Evolutionary conservation across 2,329 filamentous ascomycete genomes (phyloP).

Genomic region (Colletotrichum chrysophilum): DNA sequence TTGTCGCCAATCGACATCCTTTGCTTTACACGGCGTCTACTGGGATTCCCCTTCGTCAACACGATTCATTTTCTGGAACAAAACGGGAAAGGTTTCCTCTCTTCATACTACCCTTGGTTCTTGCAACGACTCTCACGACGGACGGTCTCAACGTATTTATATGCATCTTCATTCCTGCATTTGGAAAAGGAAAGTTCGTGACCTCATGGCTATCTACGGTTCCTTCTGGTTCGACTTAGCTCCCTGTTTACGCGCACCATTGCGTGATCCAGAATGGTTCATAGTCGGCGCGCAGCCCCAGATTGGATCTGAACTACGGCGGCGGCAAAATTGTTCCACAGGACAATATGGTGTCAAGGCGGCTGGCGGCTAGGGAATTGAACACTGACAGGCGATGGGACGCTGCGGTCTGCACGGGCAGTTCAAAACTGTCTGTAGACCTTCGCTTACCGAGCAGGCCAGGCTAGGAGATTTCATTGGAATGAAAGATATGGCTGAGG

Average conservation of each 20-base stretch:
- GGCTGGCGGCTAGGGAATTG: background rate
- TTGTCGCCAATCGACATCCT: constrained; percentile 17
- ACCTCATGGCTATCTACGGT: background rate
- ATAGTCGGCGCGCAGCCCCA: background rate
- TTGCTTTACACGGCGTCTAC: constrained; percentile 31
- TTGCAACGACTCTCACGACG: constrained; percentile 23
- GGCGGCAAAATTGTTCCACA: background rate
- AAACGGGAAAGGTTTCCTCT: constrained; percentile 25
- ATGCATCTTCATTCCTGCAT: constrained; percentile 14
- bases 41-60: constrained; percentile 28
- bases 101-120: constrained; percentile 19
- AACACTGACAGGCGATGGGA: background rate
- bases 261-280: background rate
- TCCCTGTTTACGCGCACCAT: background rate
- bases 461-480: background rate
- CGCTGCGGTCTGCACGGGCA: background rate
- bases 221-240: background rate
- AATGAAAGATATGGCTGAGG: constrained; percentile 4
- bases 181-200: constrained; percentile 10
- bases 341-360: background rate
- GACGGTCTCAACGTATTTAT: constrained; percentile 19
- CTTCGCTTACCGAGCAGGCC: background rate
- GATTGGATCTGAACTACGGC: background rate
- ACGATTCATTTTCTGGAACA: constrained; percentile 31
- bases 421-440: background rate